Evolutionary conservation across 495 filamentous ascomycete species (phyloP), one percentile per base, ranked within the genome.

Genomic region (Aspergillus incahuasiensis): DNA sequence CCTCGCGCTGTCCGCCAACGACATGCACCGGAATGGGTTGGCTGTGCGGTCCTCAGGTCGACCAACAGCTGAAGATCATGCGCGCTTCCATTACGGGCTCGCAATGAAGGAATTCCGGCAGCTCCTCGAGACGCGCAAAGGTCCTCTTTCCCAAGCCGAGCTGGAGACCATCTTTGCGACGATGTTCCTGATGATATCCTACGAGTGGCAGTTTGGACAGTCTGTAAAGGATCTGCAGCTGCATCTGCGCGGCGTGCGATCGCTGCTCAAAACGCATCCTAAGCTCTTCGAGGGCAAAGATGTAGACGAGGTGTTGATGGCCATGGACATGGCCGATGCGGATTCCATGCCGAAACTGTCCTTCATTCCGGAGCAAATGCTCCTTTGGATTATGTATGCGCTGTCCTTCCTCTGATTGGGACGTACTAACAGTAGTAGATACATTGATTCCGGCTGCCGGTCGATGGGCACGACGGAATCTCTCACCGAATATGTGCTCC

Each of bases 61-160:
- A 34, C 68, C 68, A 0, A 68, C 72, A 2, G 68, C 72, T 6
- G 67, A 70, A 28, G 67, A 74, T 32, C 71, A 72, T 46, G 73
- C 64, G 1, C 64, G 70, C 25, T 75, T 72, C 56, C 73, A 75
- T 42, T 75, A 75, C 30, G 68, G 68, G 28, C 59, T 71, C 24
- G 73, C 73, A 1, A 71, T 75, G 4, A 71, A 74, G 59, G 73
- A 75, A 51, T 75, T 75, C 42, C 68, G 73, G 5, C 69, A 75
- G 53, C 52, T 70, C 0, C 66, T 75, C 3, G 73, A 73, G 44
- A 65, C 67, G 8, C 69, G 67, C 6, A 59, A 63, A 8, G 58
- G 56, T 11, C 52, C 64, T 1, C 58, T 72, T 16, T 69, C 71
- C 8, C 51, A 63, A 0, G 56, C 48, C 21, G 71, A 73, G 48